Conservation (phyloP, 2,329 filamentous ascomycete genomes). For the Thielaviopsis ethacetica region DNA sequence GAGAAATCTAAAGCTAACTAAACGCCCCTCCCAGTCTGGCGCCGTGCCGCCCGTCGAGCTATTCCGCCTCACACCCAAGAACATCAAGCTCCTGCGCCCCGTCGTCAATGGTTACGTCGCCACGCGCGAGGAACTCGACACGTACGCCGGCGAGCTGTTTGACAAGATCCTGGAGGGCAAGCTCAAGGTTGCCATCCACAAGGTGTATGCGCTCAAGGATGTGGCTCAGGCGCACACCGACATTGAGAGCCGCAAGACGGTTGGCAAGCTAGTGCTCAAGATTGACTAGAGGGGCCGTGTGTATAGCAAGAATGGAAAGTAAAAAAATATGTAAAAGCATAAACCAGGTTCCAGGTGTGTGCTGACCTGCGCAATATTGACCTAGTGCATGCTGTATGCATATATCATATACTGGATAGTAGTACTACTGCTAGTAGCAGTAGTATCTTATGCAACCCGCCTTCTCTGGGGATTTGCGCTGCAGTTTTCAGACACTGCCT, state of each 20-base stretch:
- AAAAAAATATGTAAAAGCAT: neutral
- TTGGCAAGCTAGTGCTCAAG: slow-evolving; percentile 66
- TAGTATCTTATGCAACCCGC: too few relatives aligned
- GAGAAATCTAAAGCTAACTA: slow-evolving; percentile 10
- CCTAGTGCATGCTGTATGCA: too few relatives aligned
- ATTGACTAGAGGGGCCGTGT: slow-evolving; percentile 25
- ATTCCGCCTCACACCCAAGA: slow-evolving; percentile 50
- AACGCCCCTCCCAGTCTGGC: slow-evolving; percentile 31
- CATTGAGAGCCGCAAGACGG: slow-evolving; percentile 67
- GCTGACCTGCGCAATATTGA: too few relatives aligned
- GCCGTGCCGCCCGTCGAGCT: slow-evolving; percentile 52
- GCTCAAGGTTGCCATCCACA: slow-evolving; percentile 57
- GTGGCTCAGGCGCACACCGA: slow-evolving; percentile 58
- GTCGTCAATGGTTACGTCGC: slow-evolving; percentile 54
- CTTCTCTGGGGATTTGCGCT: too few relatives aligned
- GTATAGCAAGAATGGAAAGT: neutral
- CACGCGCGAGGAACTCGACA: slow-evolving; percentile 53
- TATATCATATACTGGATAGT: too few relatives aligned
- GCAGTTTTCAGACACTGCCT: too few relatives aligned
- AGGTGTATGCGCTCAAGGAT: slow-evolving; percentile 61
- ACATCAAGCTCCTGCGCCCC: slow-evolving; percentile 61
- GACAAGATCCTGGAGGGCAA: slow-evolving; percentile 51
- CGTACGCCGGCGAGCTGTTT: slow-evolving; percentile 57
- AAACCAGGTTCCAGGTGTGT: neutral
- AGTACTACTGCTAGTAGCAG: too few relatives aligned